A percentile compares a stretch with the other conserved stretches of the same genome.
Evolutionary conservation across 345 rosid species (phyloP).

Genomic region (Mangifera indica): DNA sequence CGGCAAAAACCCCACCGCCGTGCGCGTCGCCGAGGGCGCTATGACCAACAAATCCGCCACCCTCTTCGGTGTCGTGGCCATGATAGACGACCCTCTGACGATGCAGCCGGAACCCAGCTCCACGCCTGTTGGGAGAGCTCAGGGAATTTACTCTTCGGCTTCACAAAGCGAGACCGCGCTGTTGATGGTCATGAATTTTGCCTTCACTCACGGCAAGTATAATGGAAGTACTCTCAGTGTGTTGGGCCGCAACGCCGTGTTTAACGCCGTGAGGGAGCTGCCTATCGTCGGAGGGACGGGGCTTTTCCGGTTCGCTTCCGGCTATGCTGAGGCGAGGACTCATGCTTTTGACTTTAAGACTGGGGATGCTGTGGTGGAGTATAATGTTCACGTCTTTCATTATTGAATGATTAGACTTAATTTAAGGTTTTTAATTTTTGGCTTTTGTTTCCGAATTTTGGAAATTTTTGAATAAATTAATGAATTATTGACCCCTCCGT

Average conservation of each 20-base stretch:
- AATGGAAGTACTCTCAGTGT: slow-evolving; percentile 33
- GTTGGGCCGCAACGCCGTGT: slow-evolving; percentile 28
- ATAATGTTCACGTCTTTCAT: slow-evolving; percentile 29
- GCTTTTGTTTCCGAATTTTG: background rate
- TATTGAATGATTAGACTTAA: slow-evolving; percentile 7
- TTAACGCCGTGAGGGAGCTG: slow-evolving; percentile 22
- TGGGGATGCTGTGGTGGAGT: slow-evolving; percentile 31
- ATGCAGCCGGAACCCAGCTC: slow-evolving; percentile 20
- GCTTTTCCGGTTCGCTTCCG: slow-evolving; percentile 33
- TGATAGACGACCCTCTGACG: slow-evolving; percentile 33
- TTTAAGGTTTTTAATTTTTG: background rate
- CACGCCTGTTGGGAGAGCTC: slow-evolving; percentile 27
- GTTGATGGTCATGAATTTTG: slow-evolving; percentile 32
- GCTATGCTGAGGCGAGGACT: slow-evolving; percentile 33
- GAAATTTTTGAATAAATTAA: too few species aligned
- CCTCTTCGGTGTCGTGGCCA: slow-evolving; percentile 16
- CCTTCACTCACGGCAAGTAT: slow-evolving; percentile 33
- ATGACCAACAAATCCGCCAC: slow-evolving; percentile 13
- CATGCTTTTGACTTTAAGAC: slow-evolving; percentile 14
- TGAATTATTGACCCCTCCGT: too few species aligned
- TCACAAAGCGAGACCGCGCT: slow-evolving; percentile 17
- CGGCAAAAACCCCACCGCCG: slow-evolving; percentile 27
- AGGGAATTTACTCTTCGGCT: slow-evolving; percentile 25
- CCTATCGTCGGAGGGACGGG: slow-evolving; percentile 34
- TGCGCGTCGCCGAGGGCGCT: slow-evolving; percentile 28